Evolutionary conservation across 495 filamentous ascomycete species (phyloP).

Genomic region (Cercophora scortea): DNA sequence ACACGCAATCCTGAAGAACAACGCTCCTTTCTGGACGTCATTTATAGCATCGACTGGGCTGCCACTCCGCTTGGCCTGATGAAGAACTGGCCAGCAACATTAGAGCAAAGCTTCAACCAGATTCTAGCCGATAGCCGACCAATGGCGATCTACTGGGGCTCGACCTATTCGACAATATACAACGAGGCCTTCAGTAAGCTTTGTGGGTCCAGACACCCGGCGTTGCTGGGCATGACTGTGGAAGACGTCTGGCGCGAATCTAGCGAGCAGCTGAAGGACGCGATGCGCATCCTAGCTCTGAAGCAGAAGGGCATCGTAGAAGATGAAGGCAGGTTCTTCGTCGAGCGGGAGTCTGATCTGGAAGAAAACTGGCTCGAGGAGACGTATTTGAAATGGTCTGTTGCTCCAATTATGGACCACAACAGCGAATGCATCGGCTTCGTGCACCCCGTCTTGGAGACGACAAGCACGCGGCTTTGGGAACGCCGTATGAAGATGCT

Average conservation of each 20-base stretch:
- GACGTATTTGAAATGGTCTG: constrained; percentile 54
- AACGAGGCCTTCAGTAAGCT: constrained; percentile 38
- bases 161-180: constrained; percentile 35
- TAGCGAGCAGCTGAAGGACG: constrained; percentile 25
- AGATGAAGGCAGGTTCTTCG: constrained; percentile 31
- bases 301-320: constrained; percentile 18
- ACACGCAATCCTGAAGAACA: constrained; percentile 13
- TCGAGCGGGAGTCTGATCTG: constrained; percentile 32
- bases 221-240: constrained; percentile 30
- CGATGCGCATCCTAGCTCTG: constrained; percentile 16
- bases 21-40: constrained; percentile 24
- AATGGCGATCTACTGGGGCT: constrained; percentile 45
- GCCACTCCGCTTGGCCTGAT: constrained; percentile 54
- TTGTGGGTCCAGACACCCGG: constrained; percentile 28
- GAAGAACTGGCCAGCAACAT: constrained; percentile 44
- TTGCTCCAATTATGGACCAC: constrained; percentile 49
- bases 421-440: constrained; percentile 39
- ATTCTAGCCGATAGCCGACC: constrained; percentile 60
- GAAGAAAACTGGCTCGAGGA: constrained; percentile 47
- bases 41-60: constrained; percentile 44
- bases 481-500: constrained; percentile 34
- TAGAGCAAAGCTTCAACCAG: constrained; percentile 51
- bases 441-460: constrained; percentile 25
- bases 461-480: constrained; percentile 28
- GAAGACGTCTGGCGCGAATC: constrained; percentile 25